Conservation (phyloP, 225 moss, liverwort and hornwort species). For the Sphagnum contortum region DNA sequence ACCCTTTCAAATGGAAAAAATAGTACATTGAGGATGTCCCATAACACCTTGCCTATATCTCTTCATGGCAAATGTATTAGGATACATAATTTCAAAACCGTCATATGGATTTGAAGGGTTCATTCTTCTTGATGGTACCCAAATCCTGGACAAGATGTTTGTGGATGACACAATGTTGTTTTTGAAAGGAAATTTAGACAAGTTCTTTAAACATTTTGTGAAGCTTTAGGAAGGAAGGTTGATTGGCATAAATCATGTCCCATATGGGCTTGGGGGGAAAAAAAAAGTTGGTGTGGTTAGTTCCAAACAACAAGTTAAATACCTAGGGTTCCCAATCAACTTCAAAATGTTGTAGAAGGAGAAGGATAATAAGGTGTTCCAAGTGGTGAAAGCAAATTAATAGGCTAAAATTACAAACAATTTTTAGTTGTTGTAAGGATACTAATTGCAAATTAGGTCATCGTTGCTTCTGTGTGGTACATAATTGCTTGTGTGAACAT, state of each 20-base stretch:
- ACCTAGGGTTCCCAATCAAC: neutral
- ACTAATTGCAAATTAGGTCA: neutral
- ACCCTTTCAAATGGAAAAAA: neutral
- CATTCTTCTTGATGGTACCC: too few relatives aligned
- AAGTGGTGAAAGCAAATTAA: neutral
- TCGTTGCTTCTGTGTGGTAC: neutral
- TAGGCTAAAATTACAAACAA: accelerated
- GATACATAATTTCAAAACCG: neutral
- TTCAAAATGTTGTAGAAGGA: neutral
- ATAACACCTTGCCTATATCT: neutral
- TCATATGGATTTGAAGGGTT: neutral
- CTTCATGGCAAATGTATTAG: neutral
- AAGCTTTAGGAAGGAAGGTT: neutral
- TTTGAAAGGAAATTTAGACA: too few relatives aligned
- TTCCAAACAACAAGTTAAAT: neutral
- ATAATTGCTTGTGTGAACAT: neutral
- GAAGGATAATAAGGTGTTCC: neutral
- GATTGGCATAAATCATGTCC: neutral
- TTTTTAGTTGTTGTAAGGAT: neutral
- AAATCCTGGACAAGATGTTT: too few relatives aligned
- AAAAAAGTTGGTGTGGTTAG: neutral
- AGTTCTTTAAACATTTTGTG: neutral
- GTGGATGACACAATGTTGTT: too few relatives aligned
- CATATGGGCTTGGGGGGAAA: neutral
- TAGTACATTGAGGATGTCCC: neutral